Conservation (phyloP, 805 yeast species). For the Ogataea pini region DNA sequence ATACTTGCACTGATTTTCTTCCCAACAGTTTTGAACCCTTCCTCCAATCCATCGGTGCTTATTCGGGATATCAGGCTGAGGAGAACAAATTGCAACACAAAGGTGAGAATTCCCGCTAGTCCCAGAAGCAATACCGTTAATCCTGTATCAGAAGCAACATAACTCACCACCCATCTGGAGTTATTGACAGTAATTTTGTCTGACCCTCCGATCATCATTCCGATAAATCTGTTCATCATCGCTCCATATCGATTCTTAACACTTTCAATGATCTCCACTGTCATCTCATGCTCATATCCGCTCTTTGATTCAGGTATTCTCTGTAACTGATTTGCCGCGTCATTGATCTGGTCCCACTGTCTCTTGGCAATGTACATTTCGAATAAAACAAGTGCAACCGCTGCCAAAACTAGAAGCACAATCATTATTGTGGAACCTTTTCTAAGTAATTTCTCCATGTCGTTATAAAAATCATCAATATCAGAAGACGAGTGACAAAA, state of each 20-base stretch:
- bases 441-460: constrained; percentile 35
- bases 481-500: constrained; percentile 44
- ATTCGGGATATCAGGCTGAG: constrained; percentile 29
- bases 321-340: constrained; percentile 32
- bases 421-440: constrained; percentile 41
- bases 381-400: constrained; percentile 45
- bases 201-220: constrained; percentile 15
- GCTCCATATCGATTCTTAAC: constrained; percentile 27
- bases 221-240: constrained; percentile 21
- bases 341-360: constrained; percentile 49
- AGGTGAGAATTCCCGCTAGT: constrained; percentile 54
- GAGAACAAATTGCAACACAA: constrained; percentile 54
- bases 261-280: constrained; percentile 29
- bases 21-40: constrained; percentile 13
- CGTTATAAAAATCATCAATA: constrained; percentile 41
- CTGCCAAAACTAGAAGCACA: constrained; percentile 39
- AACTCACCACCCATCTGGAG: constrained; percentile 47
- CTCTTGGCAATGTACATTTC: constrained; percentile 46
- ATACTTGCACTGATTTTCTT: constrained; percentile 25
- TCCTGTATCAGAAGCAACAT: constrained; percentile 56
- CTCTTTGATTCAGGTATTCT: constrained; percentile 1
- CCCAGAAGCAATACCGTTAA: constrained; percentile 53
- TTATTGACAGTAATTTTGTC: constrained; percentile 20
- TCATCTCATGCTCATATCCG: constrained; percentile 15
- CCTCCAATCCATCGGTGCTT: constrained; percentile 13